Evolutionary conservation across 2,329 filamentous ascomycete species (phyloP), one percentile per base, ranked within the genome.

Genomic region (Fusarium luffae): DNA sequence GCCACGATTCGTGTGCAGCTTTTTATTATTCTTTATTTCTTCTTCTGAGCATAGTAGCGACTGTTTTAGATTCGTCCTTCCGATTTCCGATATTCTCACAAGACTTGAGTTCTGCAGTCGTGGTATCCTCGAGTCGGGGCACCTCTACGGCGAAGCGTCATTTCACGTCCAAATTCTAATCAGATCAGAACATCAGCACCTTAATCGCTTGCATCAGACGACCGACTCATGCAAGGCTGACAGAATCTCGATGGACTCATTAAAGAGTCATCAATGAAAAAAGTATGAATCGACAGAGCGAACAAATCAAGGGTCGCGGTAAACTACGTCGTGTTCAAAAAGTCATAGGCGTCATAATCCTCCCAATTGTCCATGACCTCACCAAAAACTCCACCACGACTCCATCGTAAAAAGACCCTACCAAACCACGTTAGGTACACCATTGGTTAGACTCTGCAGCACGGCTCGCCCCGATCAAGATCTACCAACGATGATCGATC

Each of bases 391-490:
- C 49, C 49, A 52, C 49, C 12, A 28, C 48, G 34, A 40, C 49
- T 52, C 49, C 34, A 52, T 52, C 23, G 12, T 42, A 42, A 42
- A 21, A 42, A 13, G 6, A 28, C 34, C 23, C 34, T 42, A 52
- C n/a, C 34, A 19, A 21, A 21, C 23, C n/a, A 28, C 2, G 6
- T 7, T 12, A 12, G 9, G n/a, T 27, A 16, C 9, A 16, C 21
- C 9, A 42, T 42, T 52, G 49, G 49, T 21, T 21, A 19, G 12
- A 25, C 18, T 18, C 12, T 52, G 7, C 3, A 27, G 21, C 21
- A 42, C 41, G 41, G 41, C 52, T 47, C 21, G 34, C 18, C 28
- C 52, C 52, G 52, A 55, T 55, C 41, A 9, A 55, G 52, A 55
- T 55, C 21, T 48, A 14, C 28, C 41, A 23, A 40, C 43, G 43